Base-by-base conservation (phyloP, 1,284 basidiomycete genomes). In the Ustilago esculenta region DNA sequence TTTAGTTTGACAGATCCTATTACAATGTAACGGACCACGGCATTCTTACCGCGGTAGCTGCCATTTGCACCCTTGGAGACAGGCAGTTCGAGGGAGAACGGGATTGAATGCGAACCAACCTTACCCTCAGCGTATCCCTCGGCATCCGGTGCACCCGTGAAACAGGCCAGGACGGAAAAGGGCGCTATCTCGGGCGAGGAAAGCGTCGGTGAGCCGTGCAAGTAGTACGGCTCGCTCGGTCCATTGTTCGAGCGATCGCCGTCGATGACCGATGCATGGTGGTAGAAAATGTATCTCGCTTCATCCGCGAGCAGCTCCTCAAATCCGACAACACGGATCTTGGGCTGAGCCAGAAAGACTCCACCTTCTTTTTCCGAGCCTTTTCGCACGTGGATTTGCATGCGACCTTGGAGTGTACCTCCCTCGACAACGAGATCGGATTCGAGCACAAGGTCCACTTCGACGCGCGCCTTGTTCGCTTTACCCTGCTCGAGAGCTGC, bases 321-420 rank as follows among this genome's bases (percentile, higher is more conserved):
- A 77, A 93, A 95, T 1, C 94, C 94, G 45, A 96, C 86, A 14
- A 95, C 85, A 34, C 92, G 86, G 30, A 95, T 83, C 84, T 94
- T 95, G 5, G 89, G 92, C 47, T 87, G 88, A 23, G 89, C 89
- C 6, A 96, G 84, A 63, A 88, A 85, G 4, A 95, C 82, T 0
- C 58, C 58, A 12, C 73, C 79, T 21, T 86, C 85, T 77, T 85
- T 87, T 50, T 58, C 87, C 6, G 53, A 86, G 15, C 84, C 83
- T 48, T 87, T 87, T 36, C 87, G 86, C 7, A 95, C 86, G 24
- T 86, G 85, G 44, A 96, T 83, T 57, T 89, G 87, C 82, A 95
- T 84, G 34, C 86, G 83, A 0, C 94, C 94, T 44, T 87, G 86
- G 36, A 96, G 82, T 66, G 86, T 85, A 1, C 89, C 89, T 1